These are phyloP conservation scores for Closterium sp. DNA, from an alignment of 139 green algal species.

Conservation along the genomic window DNA sequence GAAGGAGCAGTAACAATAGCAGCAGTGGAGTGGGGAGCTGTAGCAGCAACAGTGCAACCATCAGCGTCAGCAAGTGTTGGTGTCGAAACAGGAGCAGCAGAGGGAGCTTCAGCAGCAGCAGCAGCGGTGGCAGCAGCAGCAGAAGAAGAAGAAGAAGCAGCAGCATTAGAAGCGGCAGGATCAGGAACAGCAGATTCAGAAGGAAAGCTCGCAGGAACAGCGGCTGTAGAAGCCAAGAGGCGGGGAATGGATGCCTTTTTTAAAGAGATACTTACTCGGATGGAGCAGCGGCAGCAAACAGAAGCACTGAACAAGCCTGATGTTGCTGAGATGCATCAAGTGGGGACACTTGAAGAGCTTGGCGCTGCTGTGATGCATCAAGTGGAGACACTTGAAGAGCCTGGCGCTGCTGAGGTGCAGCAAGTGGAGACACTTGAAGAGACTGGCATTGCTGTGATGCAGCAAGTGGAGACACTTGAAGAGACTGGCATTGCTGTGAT, in stretches of 20 bases:
- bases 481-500: too few species aligned
- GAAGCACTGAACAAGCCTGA: background rate
- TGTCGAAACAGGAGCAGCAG: background rate
- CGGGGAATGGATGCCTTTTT: background rate
- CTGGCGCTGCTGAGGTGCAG: too few species aligned
- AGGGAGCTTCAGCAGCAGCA: background rate
- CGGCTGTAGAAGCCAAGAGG: background rate
- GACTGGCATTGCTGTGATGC: too few species aligned
- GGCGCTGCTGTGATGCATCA: background rate
- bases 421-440: too few species aligned
- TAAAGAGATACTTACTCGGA: background rate
- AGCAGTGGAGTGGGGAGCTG: background rate
- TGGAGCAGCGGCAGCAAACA: background rate
- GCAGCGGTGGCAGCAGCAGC: background rate
- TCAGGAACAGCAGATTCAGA: too few species aligned
- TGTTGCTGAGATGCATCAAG: background rate
- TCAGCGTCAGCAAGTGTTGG: too few species aligned
- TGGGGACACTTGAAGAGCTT: background rate
- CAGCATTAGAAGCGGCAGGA: too few species aligned
- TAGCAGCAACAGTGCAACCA: background rate
- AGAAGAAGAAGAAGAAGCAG: background rate
- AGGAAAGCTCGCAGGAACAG: too few species aligned
- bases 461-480: too few species aligned
- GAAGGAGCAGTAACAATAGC: background rate
- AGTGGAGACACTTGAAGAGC: too few species aligned